phyloP scores from a whole-genome alignment of 2,329 filamentous ascomycete genomes.

The Arthrobotrys megalospora region DNA sequence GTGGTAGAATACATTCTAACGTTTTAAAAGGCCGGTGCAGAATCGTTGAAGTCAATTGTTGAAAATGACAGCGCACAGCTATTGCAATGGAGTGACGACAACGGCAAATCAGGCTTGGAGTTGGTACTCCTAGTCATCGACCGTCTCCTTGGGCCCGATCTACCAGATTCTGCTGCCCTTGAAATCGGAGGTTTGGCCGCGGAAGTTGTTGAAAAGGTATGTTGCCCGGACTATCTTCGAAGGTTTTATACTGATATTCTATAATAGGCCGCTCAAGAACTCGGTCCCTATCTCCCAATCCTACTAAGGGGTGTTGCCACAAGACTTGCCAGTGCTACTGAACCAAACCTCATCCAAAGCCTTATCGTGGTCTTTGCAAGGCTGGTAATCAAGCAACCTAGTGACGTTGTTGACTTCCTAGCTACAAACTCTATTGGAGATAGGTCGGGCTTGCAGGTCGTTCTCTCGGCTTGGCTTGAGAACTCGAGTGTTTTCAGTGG shows the following conservation, averaged over 20 bases:
- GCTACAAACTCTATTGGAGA: conserved; percentile 84
- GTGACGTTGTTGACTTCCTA: conserved; percentile 92
- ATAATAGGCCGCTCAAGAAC: conserved; percentile 79
- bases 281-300: conserved; percentile 90
- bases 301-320: conserved; percentile 90
- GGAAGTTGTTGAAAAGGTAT: conserved; percentile 92
- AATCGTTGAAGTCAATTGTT: conserved; percentile 89
- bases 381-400: conserved; percentile 85
- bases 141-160: conserved; percentile 82
- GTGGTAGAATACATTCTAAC: not conserved
- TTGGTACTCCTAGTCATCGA: conserved; percentile 93
- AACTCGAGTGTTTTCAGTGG: conserved; percentile 98
- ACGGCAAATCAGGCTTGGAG: conserved; percentile 86
- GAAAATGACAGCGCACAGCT: conserved; percentile 91
- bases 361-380: conserved; percentile 95
- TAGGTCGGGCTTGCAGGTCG: conserved; percentile 86
- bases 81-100: conserved; percentile 83
- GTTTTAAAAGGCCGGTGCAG: conserved; percentile 76
- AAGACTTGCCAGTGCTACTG: conserved; percentile 83
- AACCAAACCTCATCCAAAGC: conserved; percentile 82
- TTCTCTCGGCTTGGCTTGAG: conserved; percentile 95
- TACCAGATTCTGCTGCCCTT: conserved; percentile 95
- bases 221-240: not conserved
- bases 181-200: conserved; percentile 95
- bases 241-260: not conserved